These are phyloP conservation scores for Pelargonium citronellum DNA, from an alignment of 441 rosid species.

Conservation along the genomic window DNA sequence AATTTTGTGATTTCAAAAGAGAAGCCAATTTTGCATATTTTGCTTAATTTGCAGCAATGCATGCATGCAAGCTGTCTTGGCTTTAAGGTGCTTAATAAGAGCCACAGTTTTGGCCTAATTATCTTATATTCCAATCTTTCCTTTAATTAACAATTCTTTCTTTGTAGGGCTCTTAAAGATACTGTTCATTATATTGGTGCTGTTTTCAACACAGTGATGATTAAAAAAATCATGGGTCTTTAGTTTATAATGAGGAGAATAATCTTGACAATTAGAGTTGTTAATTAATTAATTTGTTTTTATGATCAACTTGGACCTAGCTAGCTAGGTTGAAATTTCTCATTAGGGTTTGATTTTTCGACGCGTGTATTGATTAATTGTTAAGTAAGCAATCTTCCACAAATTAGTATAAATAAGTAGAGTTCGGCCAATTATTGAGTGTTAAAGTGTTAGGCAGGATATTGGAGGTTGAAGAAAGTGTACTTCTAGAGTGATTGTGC, in stretches of 20 bases:
- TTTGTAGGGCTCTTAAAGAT: neutral
- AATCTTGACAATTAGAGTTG: too few species aligned
- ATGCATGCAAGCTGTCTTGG: neutral
- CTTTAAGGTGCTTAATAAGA: neutral
- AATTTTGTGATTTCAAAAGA: neutral
- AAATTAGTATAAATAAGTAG: neutral
- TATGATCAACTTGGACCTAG: neutral
- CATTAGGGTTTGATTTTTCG: neutral
- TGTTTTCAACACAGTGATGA: too few species aligned
- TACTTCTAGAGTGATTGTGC: conserved; percentile 1
- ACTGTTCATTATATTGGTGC: neutral
- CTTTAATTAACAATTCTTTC: conserved; percentile 1
- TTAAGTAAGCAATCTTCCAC: neutral
- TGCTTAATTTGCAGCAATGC: neutral
- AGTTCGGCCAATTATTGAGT: neutral
- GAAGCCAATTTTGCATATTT: neutral
- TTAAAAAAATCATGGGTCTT: neutral
- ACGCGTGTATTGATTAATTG: neutral
- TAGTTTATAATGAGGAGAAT: too few species aligned
- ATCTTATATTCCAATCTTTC: neutral
- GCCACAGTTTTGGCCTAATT: neutral
- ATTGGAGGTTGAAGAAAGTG: neutral
- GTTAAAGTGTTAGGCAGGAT: neutral
- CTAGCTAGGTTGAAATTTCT: neutral
- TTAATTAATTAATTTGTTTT: too few species aligned